Evolutionary conservation across 768 basidiomycete genomes (phyloP).

Genomic region (Tephrocybe sp.): DNA sequence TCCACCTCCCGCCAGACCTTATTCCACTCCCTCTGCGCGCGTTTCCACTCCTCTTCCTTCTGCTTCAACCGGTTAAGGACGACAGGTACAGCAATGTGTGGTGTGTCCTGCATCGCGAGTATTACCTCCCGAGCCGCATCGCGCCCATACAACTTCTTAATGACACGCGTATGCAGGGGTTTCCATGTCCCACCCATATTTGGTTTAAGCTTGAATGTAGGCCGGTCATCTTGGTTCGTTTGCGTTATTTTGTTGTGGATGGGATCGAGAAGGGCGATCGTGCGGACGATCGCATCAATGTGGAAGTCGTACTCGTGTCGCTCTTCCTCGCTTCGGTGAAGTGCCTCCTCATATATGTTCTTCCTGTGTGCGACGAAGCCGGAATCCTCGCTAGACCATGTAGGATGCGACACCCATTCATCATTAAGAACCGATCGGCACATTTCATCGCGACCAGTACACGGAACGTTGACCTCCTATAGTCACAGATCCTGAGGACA

Average conservation of each 20-base stretch:
- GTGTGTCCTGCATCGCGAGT: conserved; percentile 89
- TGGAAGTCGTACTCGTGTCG: conserved; percentile 99
- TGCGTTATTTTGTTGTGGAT: conserved; percentile 84
- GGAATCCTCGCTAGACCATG: conserved; percentile 92
- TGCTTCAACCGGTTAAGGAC: conserved; percentile 87
- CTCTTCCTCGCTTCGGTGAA: conserved; percentile 96
- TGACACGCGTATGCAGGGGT: conserved; percentile 86
- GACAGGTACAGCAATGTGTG: conserved; percentile 84
- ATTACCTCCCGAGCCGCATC: conserved; percentile 82
- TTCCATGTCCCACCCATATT: conserved; percentile 87
- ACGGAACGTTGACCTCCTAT: conserved; percentile 85
- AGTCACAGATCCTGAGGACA: neutral
- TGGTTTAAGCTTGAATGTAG: conserved; percentile 82
- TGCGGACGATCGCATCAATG: conserved; percentile 91
- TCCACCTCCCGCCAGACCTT: conserved; percentile 98
- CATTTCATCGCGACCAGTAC: conserved; percentile 96
- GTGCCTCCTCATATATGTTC: conserved; percentile 94
- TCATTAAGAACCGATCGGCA: conserved; percentile 96
- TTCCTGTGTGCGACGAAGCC: conserved; percentile 90
- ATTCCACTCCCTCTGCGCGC: conserved; percentile 97
- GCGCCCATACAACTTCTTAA: conserved; percentile 96
- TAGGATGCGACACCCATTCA: conserved; percentile 97
- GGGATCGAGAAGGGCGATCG: conserved; percentile 89
- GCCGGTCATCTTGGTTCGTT: conserved; percentile 76
- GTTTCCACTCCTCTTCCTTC: conserved; percentile 99